A percentile compares a stretch with the other conserved stretches of the same genome.
These are phyloP conservation scores for Tilletia setariae DNA, from an alignment of 1,284 basidiomycete genomes.

Conservation along the genomic window DNA sequence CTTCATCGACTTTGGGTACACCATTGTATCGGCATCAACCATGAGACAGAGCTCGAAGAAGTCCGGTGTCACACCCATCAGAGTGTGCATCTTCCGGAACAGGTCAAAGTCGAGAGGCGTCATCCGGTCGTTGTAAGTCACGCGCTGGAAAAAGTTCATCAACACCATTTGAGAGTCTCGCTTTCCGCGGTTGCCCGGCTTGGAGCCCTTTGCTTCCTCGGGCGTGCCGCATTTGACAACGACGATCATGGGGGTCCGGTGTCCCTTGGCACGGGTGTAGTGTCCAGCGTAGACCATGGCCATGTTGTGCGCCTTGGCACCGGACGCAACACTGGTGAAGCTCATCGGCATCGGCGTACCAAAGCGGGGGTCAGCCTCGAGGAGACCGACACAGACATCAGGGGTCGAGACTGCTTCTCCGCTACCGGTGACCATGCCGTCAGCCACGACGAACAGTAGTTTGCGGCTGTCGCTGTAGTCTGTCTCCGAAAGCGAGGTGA, in stretches of 20 bases:
- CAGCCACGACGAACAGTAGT: constrained; percentile 88
- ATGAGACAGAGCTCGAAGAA: constrained; percentile 96
- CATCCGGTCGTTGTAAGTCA: constrained; percentile 99
- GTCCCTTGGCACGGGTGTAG: constrained; percentile 70
- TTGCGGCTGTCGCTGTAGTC: constrained; percentile 88
- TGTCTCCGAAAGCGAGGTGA: constrained; percentile 86
- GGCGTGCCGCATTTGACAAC: constrained; percentile 95
- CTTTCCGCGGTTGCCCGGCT: constrained; percentile 97
- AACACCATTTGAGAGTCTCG: constrained; percentile 97
- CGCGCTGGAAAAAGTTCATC: constrained; percentile 99
- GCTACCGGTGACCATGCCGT: constrained; percentile 97
- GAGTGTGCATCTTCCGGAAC: constrained; percentile 89
- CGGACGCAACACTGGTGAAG: constrained; percentile 84
- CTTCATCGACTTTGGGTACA: constrained; percentile 45
- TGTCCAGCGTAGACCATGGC: constrained; percentile 99
- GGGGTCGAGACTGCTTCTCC: constrained; percentile 93
- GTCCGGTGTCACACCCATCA: constrained; percentile 99
- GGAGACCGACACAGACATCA: constrained; percentile 85
- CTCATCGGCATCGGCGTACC: constrained; percentile 95
- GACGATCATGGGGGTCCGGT: constrained; percentile 89
- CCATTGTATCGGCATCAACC: constrained; percentile 88
- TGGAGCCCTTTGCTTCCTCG: constrained; percentile 68
- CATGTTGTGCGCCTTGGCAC: constrained; percentile 83
- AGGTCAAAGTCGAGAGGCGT: constrained; percentile 94
- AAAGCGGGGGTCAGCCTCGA: constrained; percentile 91